Conservation (phyloP, 176 grass and related monocot genomes). For the Aegilops speltoides region DNA sequence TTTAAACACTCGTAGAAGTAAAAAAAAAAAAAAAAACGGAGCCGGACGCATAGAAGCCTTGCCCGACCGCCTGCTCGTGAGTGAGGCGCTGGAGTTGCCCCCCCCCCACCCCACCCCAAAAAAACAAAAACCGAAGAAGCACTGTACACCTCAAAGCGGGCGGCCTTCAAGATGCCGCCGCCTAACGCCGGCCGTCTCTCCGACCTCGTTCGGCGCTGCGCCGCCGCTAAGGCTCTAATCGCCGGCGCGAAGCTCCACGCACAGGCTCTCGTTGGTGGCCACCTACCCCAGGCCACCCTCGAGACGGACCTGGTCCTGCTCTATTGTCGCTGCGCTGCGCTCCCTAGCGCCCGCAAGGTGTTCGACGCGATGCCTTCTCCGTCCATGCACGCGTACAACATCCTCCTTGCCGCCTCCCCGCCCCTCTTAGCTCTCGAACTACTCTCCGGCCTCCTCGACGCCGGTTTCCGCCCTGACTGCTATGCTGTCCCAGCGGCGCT, state of each 20-base stretch:
- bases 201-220: slow-evolving; percentile 26
- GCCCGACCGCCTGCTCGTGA: no score
- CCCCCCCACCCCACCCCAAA: no score
- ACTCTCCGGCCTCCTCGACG: slow-evolving; percentile 18
- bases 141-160: not conserved
- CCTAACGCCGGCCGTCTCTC: slow-evolving; percentile 26
- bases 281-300: slow-evolving; percentile 39
- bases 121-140: not conserved
- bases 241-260: slow-evolving; percentile 33
- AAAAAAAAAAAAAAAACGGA: no score
- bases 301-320: slow-evolving; percentile 49
- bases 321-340: slow-evolving; percentile 26
- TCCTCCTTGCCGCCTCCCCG: slow-evolving; percentile 44
- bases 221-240: not conserved
- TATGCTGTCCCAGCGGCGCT: slow-evolving; percentile 50
- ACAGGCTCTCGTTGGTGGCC: slow-evolving; percentile 1
- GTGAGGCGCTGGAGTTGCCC: not conserved
- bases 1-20: no score
- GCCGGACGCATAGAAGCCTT: no score
- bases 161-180: slow-evolving; percentile 1
- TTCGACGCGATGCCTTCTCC: slow-evolving; percentile 35
- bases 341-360: slow-evolving; percentile 23
- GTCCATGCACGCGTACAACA: slow-evolving; percentile 56
- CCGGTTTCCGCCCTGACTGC: slow-evolving; percentile 37
- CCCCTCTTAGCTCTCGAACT: slow-evolving; percentile 19